A percentile compares a stretch with the other conserved stretches of the same genome.
Evolutionary conservation across 805 yeast genomes (phyloP).

Genomic region (Saccharomycopsis lassenensis): DNA sequence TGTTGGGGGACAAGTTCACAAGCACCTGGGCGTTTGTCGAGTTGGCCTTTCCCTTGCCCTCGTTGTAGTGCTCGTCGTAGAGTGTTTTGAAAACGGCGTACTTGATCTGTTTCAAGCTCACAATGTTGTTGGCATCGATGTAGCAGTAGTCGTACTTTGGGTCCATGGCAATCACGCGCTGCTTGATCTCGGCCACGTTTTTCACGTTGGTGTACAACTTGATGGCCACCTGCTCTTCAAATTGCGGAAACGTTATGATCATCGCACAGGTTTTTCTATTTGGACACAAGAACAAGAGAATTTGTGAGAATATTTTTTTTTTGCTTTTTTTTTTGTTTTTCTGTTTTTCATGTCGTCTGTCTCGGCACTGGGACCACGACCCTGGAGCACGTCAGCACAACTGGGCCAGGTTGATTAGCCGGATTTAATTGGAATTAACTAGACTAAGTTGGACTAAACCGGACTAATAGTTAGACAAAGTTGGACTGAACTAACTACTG

Average conservation of each 20-base stretch:
- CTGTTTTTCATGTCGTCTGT: not conserved
- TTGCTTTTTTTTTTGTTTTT: not conserved
- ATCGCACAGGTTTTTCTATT: too few relatives aligned
- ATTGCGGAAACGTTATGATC: conserved; percentile 14
- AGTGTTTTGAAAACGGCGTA: conserved; percentile 13
- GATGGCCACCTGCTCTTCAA: conserved; percentile 5
- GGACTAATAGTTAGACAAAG: too few relatives aligned
- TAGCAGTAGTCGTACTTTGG: conserved; percentile 12
- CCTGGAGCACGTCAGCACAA: too few relatives aligned
- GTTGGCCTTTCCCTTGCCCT: conserved; percentile 6
- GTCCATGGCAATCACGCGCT: conserved; percentile 8
- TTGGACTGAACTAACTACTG: too few relatives aligned
- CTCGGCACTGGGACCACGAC: too few relatives aligned
- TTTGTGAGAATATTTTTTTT: too few relatives aligned
- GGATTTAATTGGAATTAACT: too few relatives aligned
- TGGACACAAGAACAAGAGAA: too few relatives aligned
- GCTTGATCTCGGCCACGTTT: conserved; percentile 11
- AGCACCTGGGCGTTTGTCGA: conserved; percentile 12
- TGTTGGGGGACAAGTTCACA: conserved; percentile 15
- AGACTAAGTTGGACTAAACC: too few relatives aligned
- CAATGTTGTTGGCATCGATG: conserved; percentile 13
- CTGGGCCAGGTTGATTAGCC: too few relatives aligned
- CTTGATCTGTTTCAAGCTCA: conserved; percentile 13
- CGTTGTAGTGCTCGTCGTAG: conserved; percentile 1
- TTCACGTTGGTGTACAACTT: conserved; percentile 7